These are phyloP conservation scores for Citrullus mucosospermus DNA, from an alignment of 306 rosid species.

Conservation along the genomic window DNA sequence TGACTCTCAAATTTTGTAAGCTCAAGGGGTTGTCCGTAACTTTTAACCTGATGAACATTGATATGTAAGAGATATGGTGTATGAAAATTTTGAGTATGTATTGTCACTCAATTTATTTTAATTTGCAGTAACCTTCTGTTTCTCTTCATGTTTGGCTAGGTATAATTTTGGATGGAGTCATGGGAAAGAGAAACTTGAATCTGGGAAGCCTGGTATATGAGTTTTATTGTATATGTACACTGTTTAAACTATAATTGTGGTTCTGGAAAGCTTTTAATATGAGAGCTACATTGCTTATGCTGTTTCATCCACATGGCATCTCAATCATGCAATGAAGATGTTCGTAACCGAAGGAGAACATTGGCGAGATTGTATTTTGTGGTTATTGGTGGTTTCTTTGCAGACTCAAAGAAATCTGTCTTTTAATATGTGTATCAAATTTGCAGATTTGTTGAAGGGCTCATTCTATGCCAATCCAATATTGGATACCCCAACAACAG, in stretches of 20 bases:
- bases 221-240: not conserved
- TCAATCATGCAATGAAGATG: not conserved
- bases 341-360: not conserved
- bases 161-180: conserved; percentile 99
- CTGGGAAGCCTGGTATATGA: conserved; percentile 73
- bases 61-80: not conserved
- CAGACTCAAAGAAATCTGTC: not conserved
- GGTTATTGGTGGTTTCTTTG: not conserved
- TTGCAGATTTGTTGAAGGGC: conserved; percentile 76
- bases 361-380: not conserved
- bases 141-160: conserved; percentile 20
- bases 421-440: not conserved
- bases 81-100: not conserved
- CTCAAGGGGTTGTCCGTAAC: not conserved
- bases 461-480: conserved; percentile 91
- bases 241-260: not conserved
- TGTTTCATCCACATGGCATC: not conserved
- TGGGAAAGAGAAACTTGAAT: conserved; percentile 92
- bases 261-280: not conserved
- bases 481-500: conserved; percentile 73
- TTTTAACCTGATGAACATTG: not conserved
- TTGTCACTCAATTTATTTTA: not conserved
- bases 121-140: conserved; percentile 6
- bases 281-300: not conserved
- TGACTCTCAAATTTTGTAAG: not conserved